phyloP scores from a whole-genome alignment of 345 rosid genomes.

The Acer campestre region DNA sequence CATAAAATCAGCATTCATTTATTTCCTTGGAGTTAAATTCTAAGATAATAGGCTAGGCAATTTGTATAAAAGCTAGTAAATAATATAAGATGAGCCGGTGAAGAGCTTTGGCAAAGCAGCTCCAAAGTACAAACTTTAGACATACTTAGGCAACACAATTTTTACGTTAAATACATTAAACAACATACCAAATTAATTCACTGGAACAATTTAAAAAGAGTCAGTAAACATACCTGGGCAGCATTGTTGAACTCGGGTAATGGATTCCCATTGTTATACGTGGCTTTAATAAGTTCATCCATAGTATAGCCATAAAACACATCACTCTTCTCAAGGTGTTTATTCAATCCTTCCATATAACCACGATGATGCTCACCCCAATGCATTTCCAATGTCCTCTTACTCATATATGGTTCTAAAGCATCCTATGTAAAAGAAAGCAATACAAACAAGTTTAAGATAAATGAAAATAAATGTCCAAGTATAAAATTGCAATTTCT shows the following conservation, averaged over 20 bases:
- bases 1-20: neutral
- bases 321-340: slow-evolving; percentile 62
- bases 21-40: neutral
- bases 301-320: slow-evolving; percentile 72
- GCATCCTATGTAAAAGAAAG: slow-evolving; percentile 55
- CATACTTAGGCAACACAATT: neutral
- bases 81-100: neutral
- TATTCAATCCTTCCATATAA: slow-evolving; percentile 72
- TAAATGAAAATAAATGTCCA: neutral
- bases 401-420: slow-evolving; percentile 88
- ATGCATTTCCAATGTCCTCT: slow-evolving; percentile 66
- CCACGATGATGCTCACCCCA: slow-evolving; percentile 78
- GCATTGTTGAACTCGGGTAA: slow-evolving; percentile 83
- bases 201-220: too few relatives aligned
- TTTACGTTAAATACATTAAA: too few relatives aligned
- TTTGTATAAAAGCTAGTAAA: neutral
- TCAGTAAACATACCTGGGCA: slow-evolving; percentile 51
- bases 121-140: neutral
- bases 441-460: too few relatives aligned
- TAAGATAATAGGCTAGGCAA: neutral
- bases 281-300: slow-evolving; percentile 82
- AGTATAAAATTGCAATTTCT: too few relatives aligned
- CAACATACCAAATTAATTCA: too few relatives aligned
- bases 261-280: slow-evolving; percentile 89
- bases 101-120: neutral